phyloP scores from a whole-genome alignment of 169 alveolate genomes.

The Plasmodium inui region DNA sequence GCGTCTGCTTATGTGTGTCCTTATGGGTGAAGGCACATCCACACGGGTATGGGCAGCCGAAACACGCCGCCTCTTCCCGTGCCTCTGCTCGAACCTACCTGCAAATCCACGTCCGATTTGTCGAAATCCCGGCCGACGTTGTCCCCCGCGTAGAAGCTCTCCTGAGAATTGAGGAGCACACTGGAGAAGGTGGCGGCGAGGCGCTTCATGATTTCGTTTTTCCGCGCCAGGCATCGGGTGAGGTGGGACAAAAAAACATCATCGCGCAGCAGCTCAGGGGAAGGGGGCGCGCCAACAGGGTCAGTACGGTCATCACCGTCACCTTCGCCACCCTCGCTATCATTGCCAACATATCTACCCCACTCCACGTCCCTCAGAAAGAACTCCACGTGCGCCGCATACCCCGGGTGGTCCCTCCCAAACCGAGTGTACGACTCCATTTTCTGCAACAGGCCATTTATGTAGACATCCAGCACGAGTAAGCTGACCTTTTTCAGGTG shows the following conservation, averaged over 20 bases:
- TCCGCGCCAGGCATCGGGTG: background rate
- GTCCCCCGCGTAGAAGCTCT: constrained; percentile 49
- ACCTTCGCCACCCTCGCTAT: background rate
- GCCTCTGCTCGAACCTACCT: constrained; percentile 8
- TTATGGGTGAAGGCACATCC: too few species aligned
- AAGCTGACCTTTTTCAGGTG: constrained; percentile 12
- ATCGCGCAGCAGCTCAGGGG: background rate
- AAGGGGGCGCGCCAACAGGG: background rate
- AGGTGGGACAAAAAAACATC: background rate
- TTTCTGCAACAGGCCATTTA: constrained; percentile 9
- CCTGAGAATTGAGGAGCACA: background rate
- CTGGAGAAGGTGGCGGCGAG: background rate
- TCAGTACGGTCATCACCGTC: background rate
- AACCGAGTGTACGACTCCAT: background rate
- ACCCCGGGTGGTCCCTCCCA: background rate
- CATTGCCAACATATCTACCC: background rate
- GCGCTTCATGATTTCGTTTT: constrained; percentile 19
- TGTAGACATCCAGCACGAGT: constrained; percentile 15
- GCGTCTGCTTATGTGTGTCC: too few species aligned
- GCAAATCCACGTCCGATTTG: constrained; percentile 11
- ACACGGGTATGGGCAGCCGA: background rate
- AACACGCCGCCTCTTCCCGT: background rate
- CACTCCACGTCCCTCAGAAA: constrained; percentile 12
- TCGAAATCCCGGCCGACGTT: constrained; percentile 41
- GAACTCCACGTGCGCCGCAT: background rate